Base-by-base conservation (phyloP, 2,329 filamentous ascomycete genomes). In the Penicillium corylophilum region DNA sequence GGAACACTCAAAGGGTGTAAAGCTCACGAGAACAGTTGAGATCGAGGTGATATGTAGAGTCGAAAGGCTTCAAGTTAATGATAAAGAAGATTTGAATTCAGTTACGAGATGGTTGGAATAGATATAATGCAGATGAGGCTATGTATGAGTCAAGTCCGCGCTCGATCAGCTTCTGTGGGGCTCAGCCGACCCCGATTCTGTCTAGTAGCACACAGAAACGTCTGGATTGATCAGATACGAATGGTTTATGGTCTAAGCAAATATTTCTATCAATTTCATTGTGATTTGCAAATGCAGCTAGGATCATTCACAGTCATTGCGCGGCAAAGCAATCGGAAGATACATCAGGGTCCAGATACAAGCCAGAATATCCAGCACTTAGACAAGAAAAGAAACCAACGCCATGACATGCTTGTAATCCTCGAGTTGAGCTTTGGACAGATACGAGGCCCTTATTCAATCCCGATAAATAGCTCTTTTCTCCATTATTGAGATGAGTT, bases 331-430 rank as follows among this genome's bases (percentile, higher is more conserved):
- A 53, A 49, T 53, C 40, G 35, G 35, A 36, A 41, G 49, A 53
- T 54, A 60, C 31, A 20, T 44, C 20, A 9, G 24, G 24, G 43
- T 35, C 39, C 42, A 57, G 48, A 53, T 40, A 48, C 33, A 48
- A 56, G 44, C 47, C 41, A 50, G 43, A 35, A 52, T 56, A 46
- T 41, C 43, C 31, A 36, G 29, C 51, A 57, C 45, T 49, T 38
- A 54, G 40, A 49, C 33, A 53, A 49, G 18, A 46, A 51, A 41
- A 50, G 35, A 28, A 53, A 54, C 53, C 46, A 64, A 64, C 62
- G 62, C 62, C 62, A 46, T 55, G 49, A 60, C 43, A 64, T 64
- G 61, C 62, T 57, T 55, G 48, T 51, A 51, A 51, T 50, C 44
- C 42, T 49, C 36, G 48, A 56, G 23, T 16, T 20, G 35, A 35